Conservation (phyloP, 495 filamentous ascomycete species). For the Talaromyces trachyspermus region DNA sequence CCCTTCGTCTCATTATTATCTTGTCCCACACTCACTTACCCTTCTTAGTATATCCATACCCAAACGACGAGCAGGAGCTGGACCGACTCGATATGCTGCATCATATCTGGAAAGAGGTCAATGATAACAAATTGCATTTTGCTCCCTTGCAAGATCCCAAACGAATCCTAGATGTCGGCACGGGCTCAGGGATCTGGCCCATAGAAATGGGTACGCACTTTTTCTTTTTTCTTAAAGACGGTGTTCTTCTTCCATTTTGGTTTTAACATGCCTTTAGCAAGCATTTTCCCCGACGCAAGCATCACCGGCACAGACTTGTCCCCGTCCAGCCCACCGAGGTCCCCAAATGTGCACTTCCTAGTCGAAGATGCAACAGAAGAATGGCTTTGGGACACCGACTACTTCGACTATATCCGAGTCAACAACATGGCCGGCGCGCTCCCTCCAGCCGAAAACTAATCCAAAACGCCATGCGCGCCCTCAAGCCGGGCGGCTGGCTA, state of each 20-base stretch:
- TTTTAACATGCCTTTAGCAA: slow-evolving; percentile 20
- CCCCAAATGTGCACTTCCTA: slow-evolving; percentile 55
- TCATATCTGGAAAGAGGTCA: slow-evolving; percentile 48
- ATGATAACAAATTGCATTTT: slow-evolving; percentile 46
- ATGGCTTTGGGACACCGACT: slow-evolving; percentile 38
- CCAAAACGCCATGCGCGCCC: slow-evolving; percentile 37
- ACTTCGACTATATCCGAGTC: slow-evolving; percentile 43
- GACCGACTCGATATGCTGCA: slow-evolving; percentile 55
- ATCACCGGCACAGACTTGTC: slow-evolving; percentile 59
- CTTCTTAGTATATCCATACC: slow-evolving; percentile 42
- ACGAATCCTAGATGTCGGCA: slow-evolving; percentile 59
- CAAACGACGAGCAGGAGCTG: slow-evolving; percentile 50
- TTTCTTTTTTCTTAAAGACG: slow-evolving; percentile 12
- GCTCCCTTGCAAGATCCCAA: slow-evolving; percentile 50
- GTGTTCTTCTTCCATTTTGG: slow-evolving; percentile 15
- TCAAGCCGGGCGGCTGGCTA: slow-evolving; percentile 58
- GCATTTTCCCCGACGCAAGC: slow-evolving; percentile 45
- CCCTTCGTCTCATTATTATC: not conserved
- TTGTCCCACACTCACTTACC: slow-evolving; percentile 12
- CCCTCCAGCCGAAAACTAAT: slow-evolving; percentile 34
- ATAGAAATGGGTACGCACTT: slow-evolving; percentile 50
- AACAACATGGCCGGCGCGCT: slow-evolving; percentile 37
- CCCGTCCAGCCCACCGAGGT: slow-evolving; percentile 55
- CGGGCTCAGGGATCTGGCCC: slow-evolving; percentile 66
- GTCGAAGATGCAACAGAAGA: slow-evolving; percentile 46